Conservation (phyloP, 345 rosid species). For the Citrus hindsii region DNA sequence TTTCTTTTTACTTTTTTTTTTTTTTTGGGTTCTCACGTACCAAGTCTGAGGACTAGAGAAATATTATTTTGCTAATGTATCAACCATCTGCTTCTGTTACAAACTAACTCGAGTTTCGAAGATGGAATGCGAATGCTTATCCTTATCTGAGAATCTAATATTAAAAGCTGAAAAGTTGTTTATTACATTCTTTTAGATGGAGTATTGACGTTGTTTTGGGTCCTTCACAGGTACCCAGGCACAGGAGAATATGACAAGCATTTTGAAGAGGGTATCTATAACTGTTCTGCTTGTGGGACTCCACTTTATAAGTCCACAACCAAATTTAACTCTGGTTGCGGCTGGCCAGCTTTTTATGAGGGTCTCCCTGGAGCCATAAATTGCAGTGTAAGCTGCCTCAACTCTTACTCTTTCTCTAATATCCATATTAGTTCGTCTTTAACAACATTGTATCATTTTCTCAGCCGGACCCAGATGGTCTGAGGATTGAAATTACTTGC, state of each 20-base stretch:
- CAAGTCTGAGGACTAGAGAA: neutral
- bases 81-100: neutral
- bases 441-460: constrained; percentile 1
- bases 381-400: constrained; percentile 40
- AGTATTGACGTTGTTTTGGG: neutral
- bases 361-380: constrained; percentile 88
- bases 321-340: constrained; percentile 81
- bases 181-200: neutral
- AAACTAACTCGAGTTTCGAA: neutral
- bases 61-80: neutral
- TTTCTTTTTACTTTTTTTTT: neutral
- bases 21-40: neutral
- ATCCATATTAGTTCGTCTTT: neutral
- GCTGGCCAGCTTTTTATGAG: constrained; percentile 94
- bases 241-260: constrained; percentile 80
- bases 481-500: constrained; percentile 80
- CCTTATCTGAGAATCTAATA: neutral
- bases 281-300: constrained; percentile 85
- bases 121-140: neutral
- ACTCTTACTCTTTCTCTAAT: neutral
- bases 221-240: constrained; percentile 62
- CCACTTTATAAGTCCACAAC: constrained; percentile 80
- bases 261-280: constrained; percentile 63
- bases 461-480: constrained; percentile 88
- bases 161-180: neutral